Evolutionary conservation across 1,139 yeast species (phyloP).

Genomic region (Sugiyamaella neomexicana): DNA sequence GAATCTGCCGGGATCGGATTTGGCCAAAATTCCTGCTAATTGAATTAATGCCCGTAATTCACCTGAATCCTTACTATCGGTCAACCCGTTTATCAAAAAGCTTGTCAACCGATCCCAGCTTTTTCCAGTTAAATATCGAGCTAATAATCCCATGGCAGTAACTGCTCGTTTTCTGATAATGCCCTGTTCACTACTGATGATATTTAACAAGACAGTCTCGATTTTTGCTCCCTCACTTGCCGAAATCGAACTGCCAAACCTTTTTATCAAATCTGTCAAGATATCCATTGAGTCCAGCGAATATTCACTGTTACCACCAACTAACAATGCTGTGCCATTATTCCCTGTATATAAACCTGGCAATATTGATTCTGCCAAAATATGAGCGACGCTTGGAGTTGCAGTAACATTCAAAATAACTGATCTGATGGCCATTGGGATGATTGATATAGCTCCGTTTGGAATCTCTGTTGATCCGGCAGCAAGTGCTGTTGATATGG

Average conservation of each 20-base stretch:
- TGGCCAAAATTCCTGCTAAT: constrained; percentile 36
- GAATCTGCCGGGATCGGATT: constrained; percentile 34
- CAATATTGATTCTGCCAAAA: constrained; percentile 40
- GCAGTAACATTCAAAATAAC: constrained; percentile 49
- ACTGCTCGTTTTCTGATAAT: constrained; percentile 47
- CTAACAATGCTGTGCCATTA: constrained; percentile 26
- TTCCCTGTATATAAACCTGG: constrained; percentile 26
- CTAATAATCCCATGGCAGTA: constrained; percentile 53
- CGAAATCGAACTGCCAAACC: constrained; percentile 53
- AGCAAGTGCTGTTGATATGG: constrained; percentile 19
- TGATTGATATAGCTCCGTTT: constrained; percentile 46
- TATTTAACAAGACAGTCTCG: constrained; percentile 33
- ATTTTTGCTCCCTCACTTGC: constrained; percentile 45
- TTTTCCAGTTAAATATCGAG: constrained; percentile 40
- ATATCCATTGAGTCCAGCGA: constrained; percentile 66
- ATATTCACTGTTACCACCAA: constrained; percentile 33
- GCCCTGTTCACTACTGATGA: constrained; percentile 33
- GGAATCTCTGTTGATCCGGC: constrained; percentile 14
- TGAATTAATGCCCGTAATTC: constrained; percentile 28
- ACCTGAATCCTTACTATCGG: constrained; percentile 17
- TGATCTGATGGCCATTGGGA: constrained; percentile 69
- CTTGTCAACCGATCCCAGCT: constrained; percentile 35
- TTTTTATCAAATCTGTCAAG: constrained; percentile 56
- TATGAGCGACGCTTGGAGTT: constrained; percentile 37
- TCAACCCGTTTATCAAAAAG: constrained; percentile 29